Percentiles rank a stretch among this genome's conserved stretches.
Evolutionary conservation across 2,329 filamentous ascomycete species (phyloP).

Genomic region (Dactylellina parvicollis): DNA sequence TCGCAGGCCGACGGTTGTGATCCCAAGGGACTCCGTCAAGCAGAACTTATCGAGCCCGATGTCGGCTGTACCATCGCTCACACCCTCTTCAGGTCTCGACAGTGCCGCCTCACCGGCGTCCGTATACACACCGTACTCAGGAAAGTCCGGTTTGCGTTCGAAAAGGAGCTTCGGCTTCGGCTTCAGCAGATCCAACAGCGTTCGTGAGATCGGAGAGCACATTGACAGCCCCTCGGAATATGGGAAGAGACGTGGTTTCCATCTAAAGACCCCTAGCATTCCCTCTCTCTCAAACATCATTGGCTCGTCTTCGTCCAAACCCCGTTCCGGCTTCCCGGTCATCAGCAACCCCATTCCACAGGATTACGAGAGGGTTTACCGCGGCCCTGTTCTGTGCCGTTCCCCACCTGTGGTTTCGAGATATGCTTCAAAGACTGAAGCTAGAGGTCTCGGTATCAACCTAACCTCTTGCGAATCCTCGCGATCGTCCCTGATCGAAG

Average conservation of each 20-base stretch:
- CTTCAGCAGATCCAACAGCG: constrained; percentile 35
- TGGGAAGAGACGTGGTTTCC: constrained; percentile 29
- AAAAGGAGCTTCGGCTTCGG: constrained; percentile 42
- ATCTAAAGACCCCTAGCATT: constrained; percentile 40
- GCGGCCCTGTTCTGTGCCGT: background rate
- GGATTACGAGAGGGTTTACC: constrained; percentile 20
- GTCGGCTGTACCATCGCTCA: constrained; percentile 34
- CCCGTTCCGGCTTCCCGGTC: constrained; percentile 23
- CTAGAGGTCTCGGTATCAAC: constrained; percentile 24
- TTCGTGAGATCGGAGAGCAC: constrained; percentile 32
- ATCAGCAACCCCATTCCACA: constrained; percentile 44
- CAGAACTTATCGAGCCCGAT: constrained; percentile 15
- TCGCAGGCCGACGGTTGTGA: constrained; percentile 29
- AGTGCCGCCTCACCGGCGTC: constrained; percentile 30
- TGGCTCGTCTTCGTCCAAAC: constrained; percentile 16
- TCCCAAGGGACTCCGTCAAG: constrained; percentile 4
- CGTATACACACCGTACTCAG: constrained; percentile 30
- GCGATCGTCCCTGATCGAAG: constrained; percentile 33
- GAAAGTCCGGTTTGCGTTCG: constrained; percentile 23
- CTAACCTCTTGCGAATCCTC: constrained; percentile 25
- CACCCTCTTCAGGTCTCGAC: constrained; percentile 33
- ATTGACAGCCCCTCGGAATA: constrained; percentile 2
- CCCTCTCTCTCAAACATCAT: constrained; percentile 33
- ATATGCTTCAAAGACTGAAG: background rate
- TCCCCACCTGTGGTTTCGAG: constrained; percentile 24